Evolutionary conservation across 164 flowering plant species (phyloP).

Genomic region (Stephania cephalantha): DNA sequence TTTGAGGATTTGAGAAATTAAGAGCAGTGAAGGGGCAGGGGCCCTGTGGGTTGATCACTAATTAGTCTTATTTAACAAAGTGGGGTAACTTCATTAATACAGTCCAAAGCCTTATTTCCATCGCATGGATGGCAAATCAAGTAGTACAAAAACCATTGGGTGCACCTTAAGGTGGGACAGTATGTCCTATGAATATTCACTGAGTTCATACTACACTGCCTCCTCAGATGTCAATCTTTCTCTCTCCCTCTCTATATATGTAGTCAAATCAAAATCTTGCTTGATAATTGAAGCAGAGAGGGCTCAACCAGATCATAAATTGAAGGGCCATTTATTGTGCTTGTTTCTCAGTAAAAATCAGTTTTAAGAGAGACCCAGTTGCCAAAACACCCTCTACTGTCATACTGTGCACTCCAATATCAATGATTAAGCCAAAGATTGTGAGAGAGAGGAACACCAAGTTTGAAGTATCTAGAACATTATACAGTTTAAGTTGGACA

Average conservation of each 20-base stretch:
- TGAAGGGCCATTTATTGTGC: neutral
- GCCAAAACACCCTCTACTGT: neutral
- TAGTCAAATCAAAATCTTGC: conserved; percentile 4
- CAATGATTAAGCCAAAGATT: neutral
- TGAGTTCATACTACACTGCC: neutral
- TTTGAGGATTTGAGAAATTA: neutral
- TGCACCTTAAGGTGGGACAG: no score
- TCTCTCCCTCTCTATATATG: neutral
- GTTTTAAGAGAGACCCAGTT: neutral
- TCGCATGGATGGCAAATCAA: neutral
- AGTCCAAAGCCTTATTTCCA: conserved; percentile 1
- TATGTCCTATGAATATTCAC: neutral
- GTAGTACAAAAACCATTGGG: no score
- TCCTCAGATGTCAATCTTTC: neutral
- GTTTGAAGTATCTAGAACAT: neutral
- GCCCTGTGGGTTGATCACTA: neutral
- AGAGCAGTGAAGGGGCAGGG: conserved; percentile 1
- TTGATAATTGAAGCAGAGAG: neutral
- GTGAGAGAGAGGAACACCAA: neutral
- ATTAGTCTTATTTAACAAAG: neutral
- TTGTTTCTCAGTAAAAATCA: neutral
- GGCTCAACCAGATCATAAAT: neutral
- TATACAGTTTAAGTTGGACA: neutral
- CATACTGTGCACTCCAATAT: neutral
- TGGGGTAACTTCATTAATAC: conserved; percentile 10